Conservation (phyloP, 2,329 filamentous ascomycete species). For the Amylocarpus encephaloides region DNA sequence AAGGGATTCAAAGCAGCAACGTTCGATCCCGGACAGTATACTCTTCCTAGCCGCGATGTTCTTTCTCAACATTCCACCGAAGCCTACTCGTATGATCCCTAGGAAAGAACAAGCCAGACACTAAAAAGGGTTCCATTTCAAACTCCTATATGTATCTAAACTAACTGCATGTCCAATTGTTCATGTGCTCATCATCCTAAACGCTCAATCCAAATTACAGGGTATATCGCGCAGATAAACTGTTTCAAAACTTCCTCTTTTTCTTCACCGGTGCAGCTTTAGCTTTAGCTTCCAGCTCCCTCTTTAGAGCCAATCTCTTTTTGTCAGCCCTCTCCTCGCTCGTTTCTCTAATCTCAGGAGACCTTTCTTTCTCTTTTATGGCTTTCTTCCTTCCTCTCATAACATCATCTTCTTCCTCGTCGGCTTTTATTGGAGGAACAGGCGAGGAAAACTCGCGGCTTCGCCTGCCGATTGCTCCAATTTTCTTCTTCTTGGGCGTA, state of each 20-base stretch:
- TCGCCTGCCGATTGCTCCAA: slow-evolving; percentile 20
- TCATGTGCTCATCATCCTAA: no score
- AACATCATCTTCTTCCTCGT: not conserved
- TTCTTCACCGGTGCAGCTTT: slow-evolving; percentile 30
- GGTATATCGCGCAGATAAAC: no score
- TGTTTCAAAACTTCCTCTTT: slow-evolving; percentile 30
- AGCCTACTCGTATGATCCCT: no score
- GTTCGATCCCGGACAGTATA: no score
- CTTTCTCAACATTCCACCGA: no score
- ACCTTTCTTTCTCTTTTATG: slow-evolving; percentile 12
- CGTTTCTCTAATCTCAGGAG: slow-evolving; percentile 23
- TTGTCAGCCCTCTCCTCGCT: slow-evolving; percentile 28
- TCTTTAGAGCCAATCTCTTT: slow-evolving; percentile 26
- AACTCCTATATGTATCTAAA: no score
- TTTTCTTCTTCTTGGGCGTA: slow-evolving; percentile 16
- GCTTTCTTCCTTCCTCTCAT: slow-evolving; percentile 13
- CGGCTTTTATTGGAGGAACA: not conserved
- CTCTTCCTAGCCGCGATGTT: no score
- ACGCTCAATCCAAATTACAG: no score
- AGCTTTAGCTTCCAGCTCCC: slow-evolving; percentile 29
- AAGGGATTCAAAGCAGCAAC: no score
- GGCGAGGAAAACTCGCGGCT: slow-evolving; percentile 2
- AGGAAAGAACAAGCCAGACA: no score
- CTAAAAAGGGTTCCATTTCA: no score
- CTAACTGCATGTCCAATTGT: no score